A percentile compares a stretch with the other conserved stretches of the same genome.
Conservation (phyloP, 805 yeast genomes). For the Kuraishia floccosa region DNA sequence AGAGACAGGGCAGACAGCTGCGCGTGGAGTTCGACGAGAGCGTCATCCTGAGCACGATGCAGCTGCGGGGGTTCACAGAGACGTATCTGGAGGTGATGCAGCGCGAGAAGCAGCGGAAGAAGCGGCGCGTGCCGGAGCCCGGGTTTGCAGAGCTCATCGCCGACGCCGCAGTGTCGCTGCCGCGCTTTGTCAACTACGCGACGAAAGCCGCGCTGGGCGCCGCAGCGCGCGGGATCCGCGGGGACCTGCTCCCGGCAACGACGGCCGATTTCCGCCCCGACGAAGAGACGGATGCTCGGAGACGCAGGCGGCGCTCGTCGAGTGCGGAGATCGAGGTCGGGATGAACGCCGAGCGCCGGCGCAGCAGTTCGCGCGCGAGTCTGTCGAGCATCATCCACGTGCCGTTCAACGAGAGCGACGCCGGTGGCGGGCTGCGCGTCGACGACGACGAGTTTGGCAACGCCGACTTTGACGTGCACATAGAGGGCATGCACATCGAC, state of each 20-base stretch:
- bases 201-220: too few species aligned
- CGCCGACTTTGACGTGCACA: background rate
- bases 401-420: background rate
- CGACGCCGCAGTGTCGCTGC: too few species aligned
- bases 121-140: too few species aligned
- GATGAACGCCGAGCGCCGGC: too few species aligned
- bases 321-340: too few species aligned
- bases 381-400: background rate
- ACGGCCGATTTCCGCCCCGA: too few species aligned
- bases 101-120: background rate
- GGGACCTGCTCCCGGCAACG: too few species aligned
- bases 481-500: too few species aligned
- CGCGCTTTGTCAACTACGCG: too few species aligned
- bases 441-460: background rate
- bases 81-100: constrained; percentile 1
- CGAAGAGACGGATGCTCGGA: constrained; percentile 10
- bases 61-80: background rate
- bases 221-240: too few species aligned
- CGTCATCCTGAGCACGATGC: background rate
- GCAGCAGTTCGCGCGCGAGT: background rate
- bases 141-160: too few species aligned
- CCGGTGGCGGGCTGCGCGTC: background rate
- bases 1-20: background rate
- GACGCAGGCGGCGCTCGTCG: too few species aligned
- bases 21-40: background rate